A percentile compares a stretch with the other conserved stretches of the same genome.
Evolutionary conservation across 257 asterid species (phyloP).

Genomic region (Echium plantagineum): DNA sequence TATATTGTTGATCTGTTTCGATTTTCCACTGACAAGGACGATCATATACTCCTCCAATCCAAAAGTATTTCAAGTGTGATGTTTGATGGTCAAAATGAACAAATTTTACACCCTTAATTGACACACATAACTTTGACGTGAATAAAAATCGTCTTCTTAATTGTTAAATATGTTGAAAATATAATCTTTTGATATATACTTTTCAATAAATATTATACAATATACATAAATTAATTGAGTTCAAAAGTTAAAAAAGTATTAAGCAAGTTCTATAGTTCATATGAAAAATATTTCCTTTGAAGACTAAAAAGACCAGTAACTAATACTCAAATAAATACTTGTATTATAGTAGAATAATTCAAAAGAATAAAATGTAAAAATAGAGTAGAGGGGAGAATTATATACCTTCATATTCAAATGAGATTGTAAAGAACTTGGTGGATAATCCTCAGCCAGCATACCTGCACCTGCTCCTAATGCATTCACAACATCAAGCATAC

Average conservation of each 20-base stretch:
- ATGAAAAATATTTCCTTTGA: background rate
- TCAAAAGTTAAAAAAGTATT: too few species aligned
- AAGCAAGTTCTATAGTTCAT: too few species aligned
- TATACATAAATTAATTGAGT: too few species aligned
- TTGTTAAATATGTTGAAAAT: too few species aligned
- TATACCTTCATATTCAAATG: slow-evolving; percentile 31
- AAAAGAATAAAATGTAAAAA: background rate
- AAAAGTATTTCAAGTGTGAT: too few species aligned
- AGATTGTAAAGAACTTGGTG: slow-evolving; percentile 16
- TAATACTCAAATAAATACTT: background rate
- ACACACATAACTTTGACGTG: too few species aligned
- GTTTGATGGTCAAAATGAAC: too few species aligned
- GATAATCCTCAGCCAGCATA: slow-evolving; percentile 24
- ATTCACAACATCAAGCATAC: slow-evolving; percentile 78
- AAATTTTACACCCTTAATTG: too few species aligned
- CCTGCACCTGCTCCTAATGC: slow-evolving; percentile 85
- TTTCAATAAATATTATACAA: too few species aligned
- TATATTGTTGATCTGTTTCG: background rate
- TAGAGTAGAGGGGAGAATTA: background rate
- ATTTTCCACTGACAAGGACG: background rate
- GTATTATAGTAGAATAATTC: background rate
- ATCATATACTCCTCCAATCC: too few species aligned
- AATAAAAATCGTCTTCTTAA: too few species aligned
- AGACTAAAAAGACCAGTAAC: background rate
- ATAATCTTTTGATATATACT: too few species aligned